A percentile compares a stretch with the other conserved stretches of the same genome.
phyloP scores from a whole-genome alignment of 192 early-diverging fungal species.

The Phlyctochytrium planicorne region DNA sequence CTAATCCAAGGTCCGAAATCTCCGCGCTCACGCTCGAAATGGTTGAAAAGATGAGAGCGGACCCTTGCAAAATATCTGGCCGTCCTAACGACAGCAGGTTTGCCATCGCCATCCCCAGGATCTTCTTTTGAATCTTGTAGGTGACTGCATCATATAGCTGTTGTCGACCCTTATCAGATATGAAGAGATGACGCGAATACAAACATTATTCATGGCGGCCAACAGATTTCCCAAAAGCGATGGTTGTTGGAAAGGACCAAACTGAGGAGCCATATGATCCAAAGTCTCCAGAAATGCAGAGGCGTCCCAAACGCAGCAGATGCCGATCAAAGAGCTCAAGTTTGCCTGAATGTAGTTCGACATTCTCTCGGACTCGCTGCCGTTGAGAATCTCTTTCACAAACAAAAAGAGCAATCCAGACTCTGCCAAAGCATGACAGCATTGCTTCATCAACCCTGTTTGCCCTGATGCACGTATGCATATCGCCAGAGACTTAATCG shows the following conservation, averaged over 20 bases:
- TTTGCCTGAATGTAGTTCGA: not conserved
- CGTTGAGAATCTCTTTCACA: not conserved
- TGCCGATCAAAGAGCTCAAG: not conserved
- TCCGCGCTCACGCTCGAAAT: conserved; percentile 62
- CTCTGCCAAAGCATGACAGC: not conserved
- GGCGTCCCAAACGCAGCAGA: not conserved
- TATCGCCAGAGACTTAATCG: not conserved
- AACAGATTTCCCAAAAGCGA: too few relatives aligned
- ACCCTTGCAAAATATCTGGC: conserved; percentile 41
- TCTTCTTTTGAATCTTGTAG: conserved; percentile 66
- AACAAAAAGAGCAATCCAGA: not conserved
- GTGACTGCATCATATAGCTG: conserved; percentile 74
- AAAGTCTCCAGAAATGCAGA: not conserved
- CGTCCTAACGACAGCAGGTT: conserved; percentile 51
- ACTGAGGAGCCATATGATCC: too few relatives aligned
- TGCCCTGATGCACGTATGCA: not conserved
- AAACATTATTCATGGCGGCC: too few relatives aligned
- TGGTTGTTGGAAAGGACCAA: too few relatives aligned
- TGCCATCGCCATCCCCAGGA: conserved; percentile 61
- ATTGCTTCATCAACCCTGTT: not conserved
- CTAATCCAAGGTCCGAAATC: not conserved
- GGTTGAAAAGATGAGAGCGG: conserved; percentile 54
- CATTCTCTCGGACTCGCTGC: not conserved
- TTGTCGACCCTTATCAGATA: conserved; percentile 3
- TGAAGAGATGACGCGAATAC: conserved; percentile 3